Evolutionary conservation across 177 flowering plant species (phyloP), one percentile per base, ranked within the genome.

Genomic region (Telopea speciosissima): DNA sequence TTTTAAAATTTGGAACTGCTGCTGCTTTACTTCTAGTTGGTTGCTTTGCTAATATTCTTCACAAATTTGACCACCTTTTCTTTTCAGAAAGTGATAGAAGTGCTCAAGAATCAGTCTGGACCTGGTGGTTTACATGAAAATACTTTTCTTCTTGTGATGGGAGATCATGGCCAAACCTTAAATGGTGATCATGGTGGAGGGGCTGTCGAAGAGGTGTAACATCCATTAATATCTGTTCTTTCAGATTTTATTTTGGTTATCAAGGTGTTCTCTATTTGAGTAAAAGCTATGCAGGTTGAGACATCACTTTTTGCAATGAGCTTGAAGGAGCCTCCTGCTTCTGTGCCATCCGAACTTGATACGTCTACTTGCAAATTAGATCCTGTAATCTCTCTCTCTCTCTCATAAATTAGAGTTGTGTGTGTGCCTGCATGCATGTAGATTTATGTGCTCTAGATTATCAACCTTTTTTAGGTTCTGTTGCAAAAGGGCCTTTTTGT

Each of bases 181-280:
- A 91, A 96, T 81, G 98, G 99, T 65, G 99, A 96, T 86, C 99
- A 96, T 83, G 99, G 99, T 70, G 99, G 98, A 70, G 99, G 99
- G 45, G 85, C 87, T 83, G 76, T 91, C 33, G 99, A 96, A 82
- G 99, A 96, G 97, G 99, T 93, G 17, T 58, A 54, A 21, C 71
- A 58, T 63, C 62, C 22, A 24, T 25, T 24, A n/a, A 24, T 8
- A 54, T 24, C 24, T 16, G 56, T 23, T 23, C 62, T 3, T 24
- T 36, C 7, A 4, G 56, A n/a, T 28, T 49, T 73, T 62, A 24
- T 19, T 73, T 26, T 60, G 33, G 66, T 70, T 56, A 22, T 63
- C n/a, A 26, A 67, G 66, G 65, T 58, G 17, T 23, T 73, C 45
- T 70, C 2, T 62, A 52, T 17, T 65, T 78, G 69, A 76, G 66